Conservation (phyloP, 495 filamentous ascomycete species). For the Penicillium robsamsonii region DNA sequence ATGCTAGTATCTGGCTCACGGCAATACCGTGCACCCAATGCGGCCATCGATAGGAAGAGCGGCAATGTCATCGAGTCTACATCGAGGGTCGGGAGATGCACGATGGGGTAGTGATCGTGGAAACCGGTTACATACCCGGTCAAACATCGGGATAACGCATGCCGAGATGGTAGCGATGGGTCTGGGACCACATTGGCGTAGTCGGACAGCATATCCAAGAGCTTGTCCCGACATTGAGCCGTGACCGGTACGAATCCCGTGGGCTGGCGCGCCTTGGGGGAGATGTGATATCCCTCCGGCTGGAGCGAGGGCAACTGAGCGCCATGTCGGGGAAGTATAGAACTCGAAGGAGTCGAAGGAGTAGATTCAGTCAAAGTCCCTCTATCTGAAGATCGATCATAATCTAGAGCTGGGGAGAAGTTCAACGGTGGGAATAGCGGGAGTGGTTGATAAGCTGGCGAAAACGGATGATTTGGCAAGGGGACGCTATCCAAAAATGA, state of each 20-base stretch:
- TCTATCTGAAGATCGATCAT: slow-evolving; percentile 26
- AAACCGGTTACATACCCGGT: slow-evolving; percentile 67
- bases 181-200: slow-evolving; percentile 41
- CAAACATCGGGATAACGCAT: slow-evolving; percentile 62
- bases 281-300: slow-evolving; percentile 33
- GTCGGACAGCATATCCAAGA: slow-evolving; percentile 22
- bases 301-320: slow-evolving; percentile 43
- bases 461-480: slow-evolving; percentile 41
- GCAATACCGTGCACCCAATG: slow-evolving; percentile 64
- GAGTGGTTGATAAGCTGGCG: slow-evolving; percentile 40
- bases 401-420: slow-evolving; percentile 32
- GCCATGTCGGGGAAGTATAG: slow-evolving; percentile 39
- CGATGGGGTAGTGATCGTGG: slow-evolving; percentile 65
- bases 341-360: slow-evolving; percentile 33
- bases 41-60: slow-evolving; percentile 60
- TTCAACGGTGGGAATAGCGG: slow-evolving; percentile 38
- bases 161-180: slow-evolving; percentile 48
- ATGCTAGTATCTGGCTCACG: slow-evolving; percentile 44
- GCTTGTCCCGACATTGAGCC: slow-evolving; percentile 35
- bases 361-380: slow-evolving; percentile 15
- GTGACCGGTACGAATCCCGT: slow-evolving; percentile 37
- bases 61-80: slow-evolving; percentile 55
- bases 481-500: slow-evolving; percentile 44
- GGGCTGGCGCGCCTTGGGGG: slow-evolving; percentile 30
- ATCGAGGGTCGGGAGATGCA: slow-evolving; percentile 63